phyloP scores from a whole-genome alignment of 495 filamentous ascomycete species.

The Paragyromitra xinjiangensis region DNA sequence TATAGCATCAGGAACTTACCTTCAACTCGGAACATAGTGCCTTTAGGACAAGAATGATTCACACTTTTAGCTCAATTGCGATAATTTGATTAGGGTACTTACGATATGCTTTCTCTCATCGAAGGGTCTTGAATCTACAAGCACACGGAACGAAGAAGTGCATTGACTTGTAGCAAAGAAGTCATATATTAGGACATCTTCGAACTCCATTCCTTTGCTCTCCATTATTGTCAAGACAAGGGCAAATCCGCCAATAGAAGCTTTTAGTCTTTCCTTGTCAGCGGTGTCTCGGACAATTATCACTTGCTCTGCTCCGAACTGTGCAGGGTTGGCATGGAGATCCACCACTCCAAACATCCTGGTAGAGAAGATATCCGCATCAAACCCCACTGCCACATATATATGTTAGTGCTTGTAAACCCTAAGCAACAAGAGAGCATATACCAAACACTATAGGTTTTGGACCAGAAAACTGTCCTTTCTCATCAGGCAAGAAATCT shows the following conservation, averaged over 20 bases:
- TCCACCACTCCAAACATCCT: constrained; percentile 55
- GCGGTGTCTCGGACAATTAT: constrained; percentile 60
- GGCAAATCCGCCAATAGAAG: constrained; percentile 58
- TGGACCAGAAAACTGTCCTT: constrained; percentile 59
- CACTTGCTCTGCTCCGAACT: constrained; percentile 63
- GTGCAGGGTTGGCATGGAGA: constrained; percentile 54
- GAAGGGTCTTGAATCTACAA: constrained; percentile 8
- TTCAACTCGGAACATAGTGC: constrained; percentile 39
- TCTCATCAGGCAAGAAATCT: constrained; percentile 61
- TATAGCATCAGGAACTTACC: neutral
- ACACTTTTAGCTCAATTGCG: neutral
- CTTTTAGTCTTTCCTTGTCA: constrained; percentile 56
- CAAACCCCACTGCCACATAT: constrained; percentile 52
- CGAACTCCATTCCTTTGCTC: constrained; percentile 64
- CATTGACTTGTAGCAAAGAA: constrained; percentile 32
- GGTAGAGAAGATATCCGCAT: constrained; percentile 52
- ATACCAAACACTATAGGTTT: constrained; percentile 60
- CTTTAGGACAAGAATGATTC: neutral
- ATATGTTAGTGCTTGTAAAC: constrained; percentile 21
- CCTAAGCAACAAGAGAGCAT: neutral
- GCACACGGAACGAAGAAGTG: constrained; percentile 21
- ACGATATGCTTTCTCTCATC: constrained; percentile 30
- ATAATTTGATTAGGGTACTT: neutral
- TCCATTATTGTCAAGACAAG: constrained; percentile 61
- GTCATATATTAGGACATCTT: constrained; percentile 51